A percentile compares a stretch with the other conserved stretches of the same genome.
Conservation (phyloP, 164 flowering plant genomes). For the Vitis rupestris region DNA sequence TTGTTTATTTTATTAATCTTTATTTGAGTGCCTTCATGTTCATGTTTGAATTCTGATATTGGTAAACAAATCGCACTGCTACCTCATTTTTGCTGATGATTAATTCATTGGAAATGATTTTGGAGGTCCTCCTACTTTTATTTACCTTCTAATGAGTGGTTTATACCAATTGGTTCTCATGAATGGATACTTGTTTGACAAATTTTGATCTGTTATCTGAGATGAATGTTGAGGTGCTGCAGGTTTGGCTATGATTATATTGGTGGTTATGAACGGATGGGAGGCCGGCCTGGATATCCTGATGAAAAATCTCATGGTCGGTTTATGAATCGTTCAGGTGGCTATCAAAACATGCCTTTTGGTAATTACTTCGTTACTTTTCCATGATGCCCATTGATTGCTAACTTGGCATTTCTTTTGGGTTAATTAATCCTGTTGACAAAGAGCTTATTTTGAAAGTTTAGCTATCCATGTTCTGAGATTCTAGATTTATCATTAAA, state of each 20-base stretch:
- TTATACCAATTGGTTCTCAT: neutral
- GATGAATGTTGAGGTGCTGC: neutral
- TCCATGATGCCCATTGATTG: neutral
- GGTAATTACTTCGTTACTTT: neutral
- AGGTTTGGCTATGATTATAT: slow-evolving; percentile 8
- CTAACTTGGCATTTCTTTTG: neutral
- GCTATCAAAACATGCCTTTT: neutral
- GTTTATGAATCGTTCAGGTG: neutral
- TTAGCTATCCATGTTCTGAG: slow-evolving; percentile 2
- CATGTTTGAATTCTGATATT: neutral
- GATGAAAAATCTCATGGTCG: slow-evolving; percentile 6
- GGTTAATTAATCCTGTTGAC: neutral
- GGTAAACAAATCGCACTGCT: neutral
- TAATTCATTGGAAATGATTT: neutral
- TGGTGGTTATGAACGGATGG: slow-evolving; percentile 4
- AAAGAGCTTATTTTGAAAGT: neutral
- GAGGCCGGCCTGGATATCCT: neutral
- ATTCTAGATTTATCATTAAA: too few relatives aligned
- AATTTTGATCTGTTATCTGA: too few relatives aligned
- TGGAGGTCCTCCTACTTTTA: neutral
- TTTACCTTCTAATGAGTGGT: neutral
- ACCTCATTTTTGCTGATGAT: neutral
- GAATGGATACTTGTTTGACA: neutral
- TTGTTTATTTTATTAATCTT: neutral
- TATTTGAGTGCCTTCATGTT: neutral